phyloP scores from a whole-genome alignment of 225 moss, liverwort and hornwort genomes.

The Sphagnum tenellum region DNA sequence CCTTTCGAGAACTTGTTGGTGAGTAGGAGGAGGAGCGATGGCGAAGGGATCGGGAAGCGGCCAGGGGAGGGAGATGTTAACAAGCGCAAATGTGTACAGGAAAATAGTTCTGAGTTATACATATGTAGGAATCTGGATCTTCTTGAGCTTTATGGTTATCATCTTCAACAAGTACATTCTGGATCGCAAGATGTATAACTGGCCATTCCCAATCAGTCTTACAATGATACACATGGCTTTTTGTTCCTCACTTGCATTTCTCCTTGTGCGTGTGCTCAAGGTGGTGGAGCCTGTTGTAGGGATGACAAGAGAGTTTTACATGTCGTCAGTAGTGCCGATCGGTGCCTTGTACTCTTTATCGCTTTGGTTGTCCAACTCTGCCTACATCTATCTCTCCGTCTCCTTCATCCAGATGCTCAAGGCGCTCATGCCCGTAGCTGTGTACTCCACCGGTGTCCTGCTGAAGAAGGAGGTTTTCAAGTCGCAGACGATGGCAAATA shows the following conservation, averaged over 20 bases:
- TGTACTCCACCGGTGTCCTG: slow-evolving; percentile 33
- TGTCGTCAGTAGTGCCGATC: slow-evolving; percentile 42
- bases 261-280: slow-evolving; percentile 83
- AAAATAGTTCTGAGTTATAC: slow-evolving; percentile 72
- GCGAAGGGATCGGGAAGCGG: no score
- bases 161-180: slow-evolving; percentile 96
- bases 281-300: slow-evolving; percentile 61
- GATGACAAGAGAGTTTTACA: slow-evolving; percentile 60
- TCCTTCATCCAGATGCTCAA: slow-evolving; percentile 65
- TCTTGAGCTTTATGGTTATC: slow-evolving; percentile 85
- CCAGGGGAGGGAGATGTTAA: no score
- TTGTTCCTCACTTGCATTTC: slow-evolving; percentile 63
- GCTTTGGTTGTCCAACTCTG: slow-evolving; percentile 53
- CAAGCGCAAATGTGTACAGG: slow-evolving; percentile 25
- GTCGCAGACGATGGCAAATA: slow-evolving; percentile 42
- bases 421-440: slow-evolving; percentile 52
- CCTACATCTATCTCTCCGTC: slow-evolving; percentile 50
- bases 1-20: no score
- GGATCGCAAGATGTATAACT: slow-evolving; percentile 89
- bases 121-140: slow-evolving; percentile 83
- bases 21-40: no score
- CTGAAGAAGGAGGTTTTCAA: slow-evolving; percentile 44
- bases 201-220: slow-evolving; percentile 78
- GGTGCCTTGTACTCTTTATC: slow-evolving; percentile 50
- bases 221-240: slow-evolving; percentile 94